Evolutionary conservation across 2,329 filamentous ascomycete genomes (phyloP).

Genomic region (Phialemoniopsis sp.): DNA sequence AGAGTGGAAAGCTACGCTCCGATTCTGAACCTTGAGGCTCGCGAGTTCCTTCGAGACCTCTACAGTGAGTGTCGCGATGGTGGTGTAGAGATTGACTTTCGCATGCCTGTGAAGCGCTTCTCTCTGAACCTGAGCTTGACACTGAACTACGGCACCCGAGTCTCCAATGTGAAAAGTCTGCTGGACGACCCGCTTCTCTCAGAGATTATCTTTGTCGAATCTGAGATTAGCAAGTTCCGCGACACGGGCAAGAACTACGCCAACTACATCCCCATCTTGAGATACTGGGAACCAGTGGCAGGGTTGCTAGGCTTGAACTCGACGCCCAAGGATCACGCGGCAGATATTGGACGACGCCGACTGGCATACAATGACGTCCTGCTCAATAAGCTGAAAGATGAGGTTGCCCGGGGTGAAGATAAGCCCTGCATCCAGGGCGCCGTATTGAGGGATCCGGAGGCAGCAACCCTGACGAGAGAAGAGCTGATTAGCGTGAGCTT

Average conservation of each 20-base stretch:
- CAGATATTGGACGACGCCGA: too few relatives aligned
- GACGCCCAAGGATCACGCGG: too few relatives aligned
- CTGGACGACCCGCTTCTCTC: slow-evolving; percentile 7
- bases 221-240: slow-evolving; percentile 70
- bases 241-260: slow-evolving; percentile 76
- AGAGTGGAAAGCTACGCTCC: slow-evolving; percentile 71
- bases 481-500: slow-evolving; percentile 2
- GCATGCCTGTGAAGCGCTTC: slow-evolving; percentile 8
- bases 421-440: slow-evolving; percentile 20
- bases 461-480: background rate
- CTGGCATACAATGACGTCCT: too few relatives aligned
- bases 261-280: slow-evolving; percentile 74
- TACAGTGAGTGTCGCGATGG: slow-evolving; percentile 59
- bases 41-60: slow-evolving; percentile 58
- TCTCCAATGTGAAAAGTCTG: slow-evolving; percentile 6
- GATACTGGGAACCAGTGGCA: too few relatives aligned
- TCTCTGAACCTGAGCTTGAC: slow-evolving; percentile 10
- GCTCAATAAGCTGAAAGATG: slow-evolving; percentile 44
- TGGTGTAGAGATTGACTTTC: slow-evolving; percentile 16
- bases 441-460: slow-evolving; percentile 7
- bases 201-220: slow-evolving; percentile 12
- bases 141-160: slow-evolving; percentile 12
- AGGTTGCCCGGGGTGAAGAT: slow-evolving; percentile 17
- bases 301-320: too few relatives aligned
- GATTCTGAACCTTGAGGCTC: slow-evolving; percentile 73